Conservation (phyloP, 202 grass and related monocot genomes). For the Panicum hallii region DNA sequence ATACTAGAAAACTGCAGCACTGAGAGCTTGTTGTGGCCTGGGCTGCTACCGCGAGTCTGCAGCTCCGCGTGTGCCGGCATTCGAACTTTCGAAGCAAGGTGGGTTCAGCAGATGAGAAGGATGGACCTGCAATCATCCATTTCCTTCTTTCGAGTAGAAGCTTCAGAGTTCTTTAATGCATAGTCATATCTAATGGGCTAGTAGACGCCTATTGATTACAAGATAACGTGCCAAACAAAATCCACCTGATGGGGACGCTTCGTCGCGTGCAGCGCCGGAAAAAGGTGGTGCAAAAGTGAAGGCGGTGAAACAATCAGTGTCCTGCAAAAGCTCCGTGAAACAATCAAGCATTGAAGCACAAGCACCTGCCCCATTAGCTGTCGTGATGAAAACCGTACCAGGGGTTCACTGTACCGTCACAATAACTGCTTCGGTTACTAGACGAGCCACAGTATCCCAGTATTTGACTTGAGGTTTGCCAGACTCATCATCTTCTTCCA, state of each 20-base stretch:
- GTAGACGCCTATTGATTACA: background rate
- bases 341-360: background rate
- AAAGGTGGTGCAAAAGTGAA: background rate
- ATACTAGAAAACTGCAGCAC: background rate
- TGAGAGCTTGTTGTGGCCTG: background rate
- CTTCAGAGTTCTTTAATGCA: background rate
- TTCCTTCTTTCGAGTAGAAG: background rate
- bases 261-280: background rate
- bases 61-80: background rate
- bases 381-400: background rate
- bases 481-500: background rate
- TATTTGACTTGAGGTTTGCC: background rate
- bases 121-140: background rate
- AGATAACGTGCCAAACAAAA: background rate
- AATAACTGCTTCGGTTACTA: background rate
- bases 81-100: background rate
- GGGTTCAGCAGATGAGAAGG: background rate
- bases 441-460: background rate
- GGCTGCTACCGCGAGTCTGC: background rate
- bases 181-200: background rate
- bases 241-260: conserved; percentile 26
- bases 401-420: background rate
- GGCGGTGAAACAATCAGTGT: background rate
- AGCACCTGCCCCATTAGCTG: background rate
- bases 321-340: background rate